Conservation (phyloP, 108 stramenopile species). For the Fragilariopsis cylindrus region DNA sequence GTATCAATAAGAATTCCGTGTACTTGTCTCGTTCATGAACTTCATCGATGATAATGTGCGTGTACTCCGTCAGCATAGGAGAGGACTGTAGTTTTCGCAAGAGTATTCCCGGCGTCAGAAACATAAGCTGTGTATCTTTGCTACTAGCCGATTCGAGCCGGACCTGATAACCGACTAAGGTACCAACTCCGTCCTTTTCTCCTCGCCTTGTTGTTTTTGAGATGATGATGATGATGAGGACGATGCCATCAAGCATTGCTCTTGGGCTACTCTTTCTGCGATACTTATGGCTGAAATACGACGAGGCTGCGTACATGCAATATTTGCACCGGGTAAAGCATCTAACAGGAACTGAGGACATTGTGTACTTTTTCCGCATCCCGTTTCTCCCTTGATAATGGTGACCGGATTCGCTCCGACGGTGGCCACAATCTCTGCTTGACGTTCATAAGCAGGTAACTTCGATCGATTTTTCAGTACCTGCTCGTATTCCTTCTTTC, state of each 20-base stretch:
- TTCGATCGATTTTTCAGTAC: conserved; percentile 45
- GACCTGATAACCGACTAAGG: conserved; percentile 79
- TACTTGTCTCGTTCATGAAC: conserved; percentile 92
- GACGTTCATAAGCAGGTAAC: conserved; percentile 58
- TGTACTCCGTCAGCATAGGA: conserved; percentile 51
- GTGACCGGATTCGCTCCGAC: conserved; percentile 53
- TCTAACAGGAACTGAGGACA: conserved; percentile 85
- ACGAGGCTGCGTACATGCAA: conserved; percentile 85
- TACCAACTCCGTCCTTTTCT: conserved; percentile 19
- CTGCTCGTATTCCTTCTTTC: conserved; percentile 11
- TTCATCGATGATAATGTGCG: conserved; percentile 93
- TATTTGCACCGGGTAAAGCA: conserved; percentile 55
- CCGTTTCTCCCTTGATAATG: conserved; percentile 52
- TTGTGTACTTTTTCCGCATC: conserved; percentile 84
- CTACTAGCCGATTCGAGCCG: conserved; percentile 66
- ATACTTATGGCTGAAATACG: conserved; percentile 82
- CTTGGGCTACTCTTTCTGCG: conserved; percentile 77
- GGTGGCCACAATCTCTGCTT: conserved; percentile 49
- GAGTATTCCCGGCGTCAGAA: conserved; percentile 90
- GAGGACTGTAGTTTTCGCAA: conserved; percentile 76
- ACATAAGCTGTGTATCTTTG: conserved; percentile 77
- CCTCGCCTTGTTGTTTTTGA: not conserved
- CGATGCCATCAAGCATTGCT: conserved; percentile 51
- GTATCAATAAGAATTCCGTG: conserved; percentile 90
- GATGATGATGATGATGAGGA: conserved; percentile 13